These are phyloP conservation scores for Pontederia crassipes DNA, from an alignment of 176 grass and related monocot genomes.

Conservation along the genomic window DNA sequence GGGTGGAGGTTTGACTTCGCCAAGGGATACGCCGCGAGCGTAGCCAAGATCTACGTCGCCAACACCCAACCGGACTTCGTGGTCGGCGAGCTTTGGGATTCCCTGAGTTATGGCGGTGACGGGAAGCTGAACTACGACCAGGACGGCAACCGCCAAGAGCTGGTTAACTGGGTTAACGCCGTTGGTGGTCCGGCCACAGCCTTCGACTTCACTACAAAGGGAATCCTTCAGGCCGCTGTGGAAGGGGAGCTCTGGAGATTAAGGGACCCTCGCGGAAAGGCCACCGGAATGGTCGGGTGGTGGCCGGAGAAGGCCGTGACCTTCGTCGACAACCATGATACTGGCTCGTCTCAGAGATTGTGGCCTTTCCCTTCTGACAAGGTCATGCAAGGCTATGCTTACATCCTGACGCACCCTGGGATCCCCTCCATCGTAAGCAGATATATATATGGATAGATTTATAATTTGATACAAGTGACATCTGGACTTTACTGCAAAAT, in stretches of 20 bases:
- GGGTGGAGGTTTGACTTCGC: conserved; percentile 6
- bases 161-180: not conserved
- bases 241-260: not conserved
- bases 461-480: too few species aligned
- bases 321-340: conserved; percentile 2
- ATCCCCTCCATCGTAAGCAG: not conserved
- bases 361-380: conserved; percentile 4
- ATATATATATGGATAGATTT: not conserved
- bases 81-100: not conserved
- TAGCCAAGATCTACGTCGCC: not conserved
- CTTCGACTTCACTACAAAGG: not conserved
- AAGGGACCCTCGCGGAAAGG: not conserved
- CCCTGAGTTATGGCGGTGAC: not conserved
- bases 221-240: not conserved
- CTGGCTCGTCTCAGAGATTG: not conserved
- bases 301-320: not conserved
- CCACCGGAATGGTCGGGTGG: not conserved
- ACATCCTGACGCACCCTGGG: not conserved
- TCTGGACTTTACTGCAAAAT: too few species aligned
- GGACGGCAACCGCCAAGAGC: not conserved
- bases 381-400: conserved; percentile 1
- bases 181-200: not conserved
- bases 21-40: not conserved
- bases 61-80: not conserved
- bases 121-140: not conserved